Conservation (phyloP, 108 stramenopile genomes). For the Cyclostephanos invisitatus region DNA sequence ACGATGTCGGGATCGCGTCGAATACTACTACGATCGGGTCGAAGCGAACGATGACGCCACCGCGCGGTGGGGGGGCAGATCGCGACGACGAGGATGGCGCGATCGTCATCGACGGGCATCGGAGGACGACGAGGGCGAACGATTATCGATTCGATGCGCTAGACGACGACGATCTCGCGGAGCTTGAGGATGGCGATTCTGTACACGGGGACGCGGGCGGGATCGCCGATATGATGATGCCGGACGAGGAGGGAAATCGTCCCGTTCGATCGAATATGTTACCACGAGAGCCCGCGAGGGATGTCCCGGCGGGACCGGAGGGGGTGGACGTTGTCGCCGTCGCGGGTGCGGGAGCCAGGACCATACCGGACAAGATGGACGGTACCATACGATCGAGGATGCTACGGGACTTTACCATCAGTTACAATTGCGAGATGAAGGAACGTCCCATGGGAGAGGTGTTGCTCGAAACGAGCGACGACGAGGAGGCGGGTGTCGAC, state of each 20-base stretch:
- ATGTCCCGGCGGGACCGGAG: too few species aligned
- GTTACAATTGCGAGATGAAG: slow-evolving; percentile 38
- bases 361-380: background rate
- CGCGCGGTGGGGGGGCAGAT: too few species aligned
- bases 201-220: too few species aligned
- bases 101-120: background rate
- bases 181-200: slow-evolving; percentile 25
- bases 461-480: slow-evolving; percentile 32
- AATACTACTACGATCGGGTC: background rate
- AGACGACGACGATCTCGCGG: slow-evolving; percentile 30
- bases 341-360: background rate
- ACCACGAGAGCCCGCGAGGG: too few species aligned
- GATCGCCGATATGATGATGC: too few species aligned
- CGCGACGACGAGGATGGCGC: background rate
- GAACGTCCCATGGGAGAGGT: slow-evolving; percentile 15
- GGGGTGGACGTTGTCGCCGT: too few species aligned
- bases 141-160: slow-evolving; percentile 10
- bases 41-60: background rate
- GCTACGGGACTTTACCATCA: slow-evolving; percentile 25
- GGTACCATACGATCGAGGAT: background rate
- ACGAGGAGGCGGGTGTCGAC: slow-evolving; percentile 5
- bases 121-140: background rate
- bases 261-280: too few species aligned
- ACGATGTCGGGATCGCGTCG: background rate
- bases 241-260: too few species aligned